Base-by-base conservation (phyloP, 257 asterid genomes). In the Ilex aquifolium region DNA sequence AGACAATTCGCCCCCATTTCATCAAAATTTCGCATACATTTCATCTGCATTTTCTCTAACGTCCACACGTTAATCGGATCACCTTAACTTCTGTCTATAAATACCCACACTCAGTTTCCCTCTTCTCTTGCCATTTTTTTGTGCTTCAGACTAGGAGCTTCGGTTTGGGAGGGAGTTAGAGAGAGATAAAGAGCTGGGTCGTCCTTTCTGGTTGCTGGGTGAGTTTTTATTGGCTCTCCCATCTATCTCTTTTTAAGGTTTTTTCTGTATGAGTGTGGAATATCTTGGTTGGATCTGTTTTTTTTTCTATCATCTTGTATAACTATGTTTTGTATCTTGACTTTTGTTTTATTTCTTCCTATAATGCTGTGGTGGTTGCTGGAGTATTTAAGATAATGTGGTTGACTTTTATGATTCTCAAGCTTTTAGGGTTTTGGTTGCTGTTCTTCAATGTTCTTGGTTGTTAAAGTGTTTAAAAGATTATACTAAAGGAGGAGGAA, bases 1-100 rank as follows among this genome's bases (percentile, higher is more conserved):
- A 21, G 27, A 21, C 27, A 21, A 4, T 36, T 36, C 42, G 42
- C 42, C 42, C 42, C 57, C 73, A 77, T 74, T 78, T 78, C 68
- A 36, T 39, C 44, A 42, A 15, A 64, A 80, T 83, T 74, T 82
- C 81, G 69, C 56, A 32, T 44, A 49, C 62, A 72, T 75, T 72
- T 73, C 82, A 68, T 67, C 70, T 68, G 60, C 44, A 67, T 74
- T 68, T 32, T 17, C 50, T 62, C 10, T 56, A 72, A 70, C 80
- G 78, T 72, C 55, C 32, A 64, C 88, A 55, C 7, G 58, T 75
- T 72, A 79, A 70, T 69, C 79, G 95, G 95, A 85, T 85, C 88
- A 31, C 70, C 56, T 14, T 67, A 44, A 51, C 30, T 61, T 67
- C 44, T 6, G 27, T 76, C 88, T 83, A 83, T 85, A 88, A 81